phyloP scores from a whole-genome alignment of 164 flowering plant genomes.

The Annona cherimola region DNA sequence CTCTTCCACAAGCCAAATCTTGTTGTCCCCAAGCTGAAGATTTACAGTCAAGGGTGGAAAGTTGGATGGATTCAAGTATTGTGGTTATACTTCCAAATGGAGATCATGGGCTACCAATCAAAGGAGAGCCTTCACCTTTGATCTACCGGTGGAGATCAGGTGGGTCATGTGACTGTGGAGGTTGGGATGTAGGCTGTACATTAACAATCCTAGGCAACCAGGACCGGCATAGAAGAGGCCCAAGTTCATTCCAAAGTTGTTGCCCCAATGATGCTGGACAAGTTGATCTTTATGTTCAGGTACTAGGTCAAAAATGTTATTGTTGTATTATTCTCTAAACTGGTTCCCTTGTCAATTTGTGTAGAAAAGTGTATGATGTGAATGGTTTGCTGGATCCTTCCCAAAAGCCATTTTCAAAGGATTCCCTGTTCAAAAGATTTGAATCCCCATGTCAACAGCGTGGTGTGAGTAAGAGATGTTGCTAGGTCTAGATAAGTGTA shows the following conservation, averaged over 20 bases:
- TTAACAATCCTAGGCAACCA: slow-evolving; percentile 43
- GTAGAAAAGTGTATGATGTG: no score
- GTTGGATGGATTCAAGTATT: slow-evolving; percentile 13
- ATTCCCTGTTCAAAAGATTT: no score
- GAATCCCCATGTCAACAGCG: no score
- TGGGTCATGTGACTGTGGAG: slow-evolving; percentile 95
- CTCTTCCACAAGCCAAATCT: slow-evolving; percentile 12
- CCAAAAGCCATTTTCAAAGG: no score
- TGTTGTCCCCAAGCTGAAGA: slow-evolving; percentile 15
- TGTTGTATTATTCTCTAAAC: no score
- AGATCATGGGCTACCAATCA: slow-evolving; percentile 61
- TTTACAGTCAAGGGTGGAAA: slow-evolving; percentile 1
- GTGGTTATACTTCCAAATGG: slow-evolving; percentile 71
- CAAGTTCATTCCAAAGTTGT: slow-evolving; percentile 15
- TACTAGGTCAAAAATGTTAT: slow-evolving; percentile 13
- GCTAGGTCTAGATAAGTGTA: not conserved
- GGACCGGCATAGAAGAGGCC: slow-evolving; percentile 11
- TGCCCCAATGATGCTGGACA: slow-evolving; percentile 9
- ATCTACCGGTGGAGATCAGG: slow-evolving; percentile 79
- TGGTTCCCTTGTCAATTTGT: no score
- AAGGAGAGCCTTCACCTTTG: slow-evolving; percentile 67
- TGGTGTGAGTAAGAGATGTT: no score
- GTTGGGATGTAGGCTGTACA: slow-evolving; percentile 93
- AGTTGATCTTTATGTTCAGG: slow-evolving; percentile 66
- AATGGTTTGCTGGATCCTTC: no score